Evolutionary conservation across 2,329 filamentous ascomycete species (phyloP), one percentile per base, ranked within the genome.

Genomic region (Aspergillus versicolor): DNA sequence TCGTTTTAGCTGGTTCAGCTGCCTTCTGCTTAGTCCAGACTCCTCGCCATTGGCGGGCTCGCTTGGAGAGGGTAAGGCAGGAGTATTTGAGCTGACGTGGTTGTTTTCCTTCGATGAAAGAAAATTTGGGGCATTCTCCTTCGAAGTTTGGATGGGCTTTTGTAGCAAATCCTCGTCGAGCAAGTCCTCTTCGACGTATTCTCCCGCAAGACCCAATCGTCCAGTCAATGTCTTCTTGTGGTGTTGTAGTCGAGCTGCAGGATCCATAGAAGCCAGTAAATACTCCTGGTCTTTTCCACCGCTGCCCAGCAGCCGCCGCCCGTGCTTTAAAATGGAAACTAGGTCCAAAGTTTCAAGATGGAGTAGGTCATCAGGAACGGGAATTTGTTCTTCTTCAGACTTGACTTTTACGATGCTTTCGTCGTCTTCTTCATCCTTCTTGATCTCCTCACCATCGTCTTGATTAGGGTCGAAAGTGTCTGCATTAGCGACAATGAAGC

Each of bases 1-100:
- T 43, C 94, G 86, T 75, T 97, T 97, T 9, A 99, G 78, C 52
- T 94, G 91, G 68, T 99, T 99, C 19, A 97, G 84, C 69, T 99
- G 94, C 42, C 94, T 86, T 59, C 94, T 93, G 77, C 94, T 97
- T 51, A 99, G 81, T 3, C 87, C 87, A 4, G 83, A 76, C 67
- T 91, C 89, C 61, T 91, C 89, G 2, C 80, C 73, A 49, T 80
- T 79, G 13, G 79, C 74, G 50, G 75, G 71, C 38, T 83, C 81
- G 42, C 67, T 69, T 12, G 82, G 80, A 3, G 83, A 83, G 37
- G 75, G 70, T 7, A 76, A 69, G 8, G 75, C 68, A 47, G 73
- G 71, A 7, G 75, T 67, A 19, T 73, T 70, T 9, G 72, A 63
- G 51, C 75, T 77, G 15, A 76, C 73, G 22, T 81, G 65, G 54